A percentile compares a stretch with the other conserved stretches of the same genome.
Evolutionary conservation across 164 flowering plant species (phyloP).

Genomic region (Cinnamomum micranthum): DNA sequence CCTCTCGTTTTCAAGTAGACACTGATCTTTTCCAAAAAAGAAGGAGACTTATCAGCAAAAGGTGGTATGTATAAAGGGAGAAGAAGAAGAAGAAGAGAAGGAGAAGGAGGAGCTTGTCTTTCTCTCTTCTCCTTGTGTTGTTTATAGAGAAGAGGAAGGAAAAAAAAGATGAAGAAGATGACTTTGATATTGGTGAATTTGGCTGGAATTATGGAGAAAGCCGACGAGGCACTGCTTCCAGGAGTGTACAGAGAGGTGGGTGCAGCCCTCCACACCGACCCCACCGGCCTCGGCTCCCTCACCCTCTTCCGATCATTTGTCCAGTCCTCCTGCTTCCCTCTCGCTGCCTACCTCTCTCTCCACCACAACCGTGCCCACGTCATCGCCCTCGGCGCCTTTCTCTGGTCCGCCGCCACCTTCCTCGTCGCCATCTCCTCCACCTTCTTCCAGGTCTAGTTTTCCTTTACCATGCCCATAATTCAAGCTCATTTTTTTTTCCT

Average conservation of each 20-base stretch:
- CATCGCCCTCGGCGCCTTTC: slow-evolving; percentile 75
- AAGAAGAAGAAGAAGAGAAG: too few species aligned
- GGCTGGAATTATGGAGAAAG: slow-evolving; percentile 82
- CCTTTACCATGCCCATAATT: too few species aligned
- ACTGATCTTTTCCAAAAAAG: too few species aligned
- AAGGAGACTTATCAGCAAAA: too few species aligned
- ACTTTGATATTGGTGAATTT: slow-evolving; percentile 66
- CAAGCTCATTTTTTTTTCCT: neutral
- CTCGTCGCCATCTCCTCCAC: slow-evolving; percentile 78
- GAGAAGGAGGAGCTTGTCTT: too few species aligned
- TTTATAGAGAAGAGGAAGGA: too few species aligned
- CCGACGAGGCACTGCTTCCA: slow-evolving; percentile 82
- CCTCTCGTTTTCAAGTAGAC: too few species aligned
- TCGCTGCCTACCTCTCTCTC: slow-evolving; percentile 68
- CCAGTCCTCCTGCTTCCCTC: slow-evolving; percentile 71
- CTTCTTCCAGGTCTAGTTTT: slow-evolving; percentile 51
- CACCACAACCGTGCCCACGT: slow-evolving; percentile 77
- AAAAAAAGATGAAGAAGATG: slow-evolving; percentile 40
- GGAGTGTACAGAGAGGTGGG: slow-evolving; percentile 88
- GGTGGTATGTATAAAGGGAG: too few species aligned
- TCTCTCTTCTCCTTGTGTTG: too few species aligned
- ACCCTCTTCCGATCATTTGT: slow-evolving; percentile 79
- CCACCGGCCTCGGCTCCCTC: slow-evolving; percentile 69
- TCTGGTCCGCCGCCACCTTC: slow-evolving; percentile 92
- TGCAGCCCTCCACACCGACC: slow-evolving; percentile 67